Conservation (phyloP, 192 early-diverging fungal species). For the Geranomyces michiganensis region DNA sequence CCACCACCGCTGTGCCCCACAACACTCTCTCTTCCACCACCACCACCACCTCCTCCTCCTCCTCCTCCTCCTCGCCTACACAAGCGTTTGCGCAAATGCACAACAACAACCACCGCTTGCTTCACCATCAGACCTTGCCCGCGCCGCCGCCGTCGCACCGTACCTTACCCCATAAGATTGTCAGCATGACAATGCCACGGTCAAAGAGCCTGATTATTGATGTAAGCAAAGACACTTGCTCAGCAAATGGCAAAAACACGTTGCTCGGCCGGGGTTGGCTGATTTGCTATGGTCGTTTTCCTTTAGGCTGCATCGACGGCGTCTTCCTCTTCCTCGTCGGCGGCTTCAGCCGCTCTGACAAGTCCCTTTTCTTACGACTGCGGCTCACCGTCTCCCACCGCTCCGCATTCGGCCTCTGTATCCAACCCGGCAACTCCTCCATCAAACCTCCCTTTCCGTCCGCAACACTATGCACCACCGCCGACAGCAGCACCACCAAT, state of each 20-base stretch:
- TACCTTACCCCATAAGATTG: too few species aligned
- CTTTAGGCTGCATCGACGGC: neutral
- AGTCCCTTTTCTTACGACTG: neutral
- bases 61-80: too few species aligned
- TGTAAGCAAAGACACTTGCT: neutral
- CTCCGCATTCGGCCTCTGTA: neutral
- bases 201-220: constrained; percentile 9
- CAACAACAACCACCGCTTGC: too few species aligned
- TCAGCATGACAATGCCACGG: neutral
- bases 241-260: neutral
- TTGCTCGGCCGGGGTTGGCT: neutral
- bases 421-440: neutral
- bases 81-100: too few species aligned
- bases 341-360: neutral
- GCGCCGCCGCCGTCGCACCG: too few species aligned
- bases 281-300: too few species aligned
- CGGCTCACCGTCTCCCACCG: neutral
- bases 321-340: neutral
- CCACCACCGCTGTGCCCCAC: too few species aligned
- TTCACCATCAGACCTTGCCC: too few species aligned
- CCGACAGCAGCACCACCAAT: too few species aligned
- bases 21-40: too few species aligned
- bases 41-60: too few species aligned
- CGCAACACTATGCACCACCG: neutral
- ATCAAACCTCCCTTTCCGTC: neutral